These are phyloP conservation scores for Auriscalpium orientale DNA, from an alignment of 768 basidiomycete species.

Conservation along the genomic window DNA sequence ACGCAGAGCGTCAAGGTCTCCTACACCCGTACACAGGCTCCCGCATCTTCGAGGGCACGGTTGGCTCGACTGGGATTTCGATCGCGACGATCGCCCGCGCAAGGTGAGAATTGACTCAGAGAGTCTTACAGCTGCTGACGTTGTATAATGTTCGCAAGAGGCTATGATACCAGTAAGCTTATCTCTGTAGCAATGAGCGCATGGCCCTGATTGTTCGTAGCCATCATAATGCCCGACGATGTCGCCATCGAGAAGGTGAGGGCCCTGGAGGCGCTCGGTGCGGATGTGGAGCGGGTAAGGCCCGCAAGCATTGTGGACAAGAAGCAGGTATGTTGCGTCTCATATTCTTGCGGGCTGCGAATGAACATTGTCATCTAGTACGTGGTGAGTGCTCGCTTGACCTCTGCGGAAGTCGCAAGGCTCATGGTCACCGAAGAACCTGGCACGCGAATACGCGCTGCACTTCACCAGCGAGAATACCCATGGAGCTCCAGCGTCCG, in stretches of 20 bases:
- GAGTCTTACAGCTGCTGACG: neutral
- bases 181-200: neutral
- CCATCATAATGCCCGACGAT: constrained; percentile 87
- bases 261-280: constrained; percentile 76
- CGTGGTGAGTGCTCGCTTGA: constrained; percentile 28
- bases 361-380: constrained; percentile 10
- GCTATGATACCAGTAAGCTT: constrained; percentile 72
- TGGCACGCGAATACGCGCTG: constrained; percentile 72
- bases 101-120: constrained; percentile 39
- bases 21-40: constrained; percentile 83
- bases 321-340: constrained; percentile 56
- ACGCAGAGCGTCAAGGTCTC: constrained; percentile 80
- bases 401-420: neutral
- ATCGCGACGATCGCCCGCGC: constrained; percentile 90
- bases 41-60: constrained; percentile 94
- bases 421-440: constrained; percentile 47
- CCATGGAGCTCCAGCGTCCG: neutral
- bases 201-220: constrained; percentile 28
- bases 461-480: constrained; percentile 52
- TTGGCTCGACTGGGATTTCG: constrained; percentile 93
- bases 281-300: constrained; percentile 83
- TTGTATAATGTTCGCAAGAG: constrained; percentile 36
- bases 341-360: constrained; percentile 12
- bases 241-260: constrained; percentile 88
- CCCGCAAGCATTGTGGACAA: constrained; percentile 96